Base-by-base conservation (phyloP, 257 asterid genomes). In the Nicotiana tabacum region DNA sequence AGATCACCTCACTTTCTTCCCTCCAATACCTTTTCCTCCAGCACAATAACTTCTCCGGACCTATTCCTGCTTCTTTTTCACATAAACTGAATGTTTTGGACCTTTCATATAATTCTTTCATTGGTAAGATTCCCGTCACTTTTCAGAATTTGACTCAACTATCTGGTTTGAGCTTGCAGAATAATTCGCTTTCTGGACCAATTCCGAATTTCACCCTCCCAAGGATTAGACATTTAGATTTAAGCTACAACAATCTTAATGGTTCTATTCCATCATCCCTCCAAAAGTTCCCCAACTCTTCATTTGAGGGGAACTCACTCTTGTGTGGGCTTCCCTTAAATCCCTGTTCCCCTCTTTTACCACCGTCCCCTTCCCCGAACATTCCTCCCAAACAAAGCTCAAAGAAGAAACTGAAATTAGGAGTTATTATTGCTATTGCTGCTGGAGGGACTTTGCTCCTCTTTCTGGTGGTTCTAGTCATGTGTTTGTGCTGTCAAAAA, bases 401-500 rank as follows among this genome's bases (percentile, higher is more conserved):
- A 12, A 68, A 77, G 55, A 91, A 53, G 84, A 94, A 86, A 83
- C 91, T 95, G 61, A 30, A 96, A 10, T 68, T 90, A 82, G 90
- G 88, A 29, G 90, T 88, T 81, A 89, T 95, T 84, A 94, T 95
- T 48, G 97, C 97, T 62, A 92, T 94, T 86, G 96, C 95, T 27
- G 98, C 86, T 18, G 97, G 99, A 80, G 98, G 99, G 32, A 90
- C 65, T 9, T 87, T 83, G 9, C 81, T 92, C 58, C 89, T 94
- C 65, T 82, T 92, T 82, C 91, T 92, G 9, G 21, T 86, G 65
- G 92, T 89, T 83, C 86, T 94, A 3, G 43, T 89, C 57, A 56
- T 90, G 76, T 85, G 84, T 64, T 66, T 91, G 60, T 92, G 94
- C 85, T 92, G 91, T 88, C 61, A 82, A 58, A 92, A 87, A 91